Conservation (phyloP, 345 rosid species). For the Kernera saxatilis region DNA sequence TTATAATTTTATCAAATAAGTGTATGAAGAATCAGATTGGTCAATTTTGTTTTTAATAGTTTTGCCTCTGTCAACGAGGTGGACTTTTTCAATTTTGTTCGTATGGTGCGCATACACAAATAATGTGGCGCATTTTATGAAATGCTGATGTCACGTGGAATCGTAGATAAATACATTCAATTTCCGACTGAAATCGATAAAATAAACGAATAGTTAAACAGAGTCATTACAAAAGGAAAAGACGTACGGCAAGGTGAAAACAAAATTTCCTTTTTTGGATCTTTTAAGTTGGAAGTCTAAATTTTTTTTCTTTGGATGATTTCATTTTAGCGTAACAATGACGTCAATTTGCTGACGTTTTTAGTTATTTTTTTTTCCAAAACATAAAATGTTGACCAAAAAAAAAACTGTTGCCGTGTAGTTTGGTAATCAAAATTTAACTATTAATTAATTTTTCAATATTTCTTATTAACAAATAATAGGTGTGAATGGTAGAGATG, state of each 20-base stretch:
- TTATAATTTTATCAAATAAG: not conserved
- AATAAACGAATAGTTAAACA: not conserved
- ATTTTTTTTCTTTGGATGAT: not conserved
- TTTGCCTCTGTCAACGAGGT: not conserved
- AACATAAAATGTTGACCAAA: not conserved
- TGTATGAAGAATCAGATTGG: not conserved
- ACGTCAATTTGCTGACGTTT: slow-evolving; percentile 20
- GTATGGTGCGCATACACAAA: not conserved
- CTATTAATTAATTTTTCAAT: not conserved
- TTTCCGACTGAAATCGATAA: not conserved
- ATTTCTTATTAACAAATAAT: not conserved
- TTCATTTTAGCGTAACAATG: not conserved
- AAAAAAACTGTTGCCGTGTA: not conserved
- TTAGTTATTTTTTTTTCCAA: not conserved
- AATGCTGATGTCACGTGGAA: not conserved
- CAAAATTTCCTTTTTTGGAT: not conserved
- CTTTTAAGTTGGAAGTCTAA: not conserved
- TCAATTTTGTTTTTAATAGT: not conserved
- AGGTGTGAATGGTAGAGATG: not conserved
- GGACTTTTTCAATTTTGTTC: slow-evolving; percentile 8
- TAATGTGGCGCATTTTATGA: not conserved
- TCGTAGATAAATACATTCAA: no score
- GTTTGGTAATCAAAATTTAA: not conserved
- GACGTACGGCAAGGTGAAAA: not conserved
- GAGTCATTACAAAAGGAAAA: not conserved